A percentile compares a stretch with the other conserved stretches of the same genome.
phyloP scores from a whole-genome alignment of 192 early-diverging fungal species.

The Dispira parvispora region DNA sequence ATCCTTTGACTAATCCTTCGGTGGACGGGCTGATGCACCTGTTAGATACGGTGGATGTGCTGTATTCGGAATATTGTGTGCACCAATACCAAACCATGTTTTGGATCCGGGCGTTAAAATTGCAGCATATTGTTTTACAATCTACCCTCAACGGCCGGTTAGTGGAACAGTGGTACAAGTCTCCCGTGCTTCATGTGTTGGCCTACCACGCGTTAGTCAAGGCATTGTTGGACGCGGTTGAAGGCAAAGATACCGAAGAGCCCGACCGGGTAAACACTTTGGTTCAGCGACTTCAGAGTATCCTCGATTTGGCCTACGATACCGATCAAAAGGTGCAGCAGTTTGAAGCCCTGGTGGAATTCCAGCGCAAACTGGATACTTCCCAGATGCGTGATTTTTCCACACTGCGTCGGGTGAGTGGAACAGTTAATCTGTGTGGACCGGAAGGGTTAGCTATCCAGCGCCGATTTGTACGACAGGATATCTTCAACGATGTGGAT shows the following conservation, averaged over 20 bases:
- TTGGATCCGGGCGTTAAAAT: background rate
- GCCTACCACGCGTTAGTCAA: background rate
- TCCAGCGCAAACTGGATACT: background rate
- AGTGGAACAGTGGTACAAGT: background rate
- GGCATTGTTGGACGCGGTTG: background rate
- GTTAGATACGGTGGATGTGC: background rate
- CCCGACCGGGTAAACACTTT: background rate
- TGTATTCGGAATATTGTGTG: background rate
- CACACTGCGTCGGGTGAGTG: background rate
- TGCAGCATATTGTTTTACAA: background rate
- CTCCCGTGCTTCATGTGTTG: background rate
- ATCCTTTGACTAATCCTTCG: background rate
- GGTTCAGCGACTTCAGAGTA: background rate
- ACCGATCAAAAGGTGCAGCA: background rate
- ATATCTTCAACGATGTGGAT: background rate
- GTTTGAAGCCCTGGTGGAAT: background rate
- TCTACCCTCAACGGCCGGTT: background rate
- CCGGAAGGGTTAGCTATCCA: background rate
- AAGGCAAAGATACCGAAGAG: background rate
- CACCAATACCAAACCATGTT: background rate
- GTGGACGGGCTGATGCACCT: background rate
- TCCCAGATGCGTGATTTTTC: background rate
- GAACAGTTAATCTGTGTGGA: background rate
- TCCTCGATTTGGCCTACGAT: background rate
- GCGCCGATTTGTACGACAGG: background rate